phyloP scores from a whole-genome alignment of 2,329 filamentous ascomycete genomes.

The Sclerotinia borealis region DNA sequence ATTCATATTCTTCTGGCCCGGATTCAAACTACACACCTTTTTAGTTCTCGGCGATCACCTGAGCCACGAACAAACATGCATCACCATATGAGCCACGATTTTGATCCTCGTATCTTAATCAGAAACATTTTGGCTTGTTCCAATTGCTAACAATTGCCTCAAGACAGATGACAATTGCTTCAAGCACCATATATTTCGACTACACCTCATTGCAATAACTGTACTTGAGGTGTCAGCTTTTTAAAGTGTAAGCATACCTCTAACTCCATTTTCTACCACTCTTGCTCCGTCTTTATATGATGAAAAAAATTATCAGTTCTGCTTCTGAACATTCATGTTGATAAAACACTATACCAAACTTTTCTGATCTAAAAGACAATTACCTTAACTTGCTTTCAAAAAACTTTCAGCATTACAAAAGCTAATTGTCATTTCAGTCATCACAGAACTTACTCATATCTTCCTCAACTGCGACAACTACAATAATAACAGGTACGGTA shows the following conservation, averaged over 20 bases:
- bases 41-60: constrained; percentile 32
- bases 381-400: constrained; percentile 7
- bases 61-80: constrained; percentile 54
- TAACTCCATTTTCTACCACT: neutral
- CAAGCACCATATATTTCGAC: neutral
- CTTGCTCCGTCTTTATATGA: constrained; percentile 43
- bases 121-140: constrained; percentile 12
- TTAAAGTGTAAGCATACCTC: neutral
- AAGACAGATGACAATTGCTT: neutral
- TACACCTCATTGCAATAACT: neutral
- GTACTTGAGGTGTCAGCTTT: neutral
- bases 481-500: constrained; percentile 19
- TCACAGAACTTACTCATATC: neutral
- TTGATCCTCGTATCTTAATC: constrained; percentile 6
- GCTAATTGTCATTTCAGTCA: constrained; percentile 5
- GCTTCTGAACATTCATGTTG: constrained; percentile 65
- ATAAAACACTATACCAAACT: constrained; percentile 58
- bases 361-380: constrained; percentile 43
- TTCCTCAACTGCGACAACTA: neutral
- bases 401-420: neutral
- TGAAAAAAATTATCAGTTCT: constrained; percentile 67
- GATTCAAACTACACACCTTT: constrained; percentile 21
- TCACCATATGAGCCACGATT: constrained; percentile 62
- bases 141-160: constrained; percentile 18
- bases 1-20: neutral